phyloP scores from a whole-genome alignment of 306 rosid genomes.

The Castanopsis chinensis region DNA sequence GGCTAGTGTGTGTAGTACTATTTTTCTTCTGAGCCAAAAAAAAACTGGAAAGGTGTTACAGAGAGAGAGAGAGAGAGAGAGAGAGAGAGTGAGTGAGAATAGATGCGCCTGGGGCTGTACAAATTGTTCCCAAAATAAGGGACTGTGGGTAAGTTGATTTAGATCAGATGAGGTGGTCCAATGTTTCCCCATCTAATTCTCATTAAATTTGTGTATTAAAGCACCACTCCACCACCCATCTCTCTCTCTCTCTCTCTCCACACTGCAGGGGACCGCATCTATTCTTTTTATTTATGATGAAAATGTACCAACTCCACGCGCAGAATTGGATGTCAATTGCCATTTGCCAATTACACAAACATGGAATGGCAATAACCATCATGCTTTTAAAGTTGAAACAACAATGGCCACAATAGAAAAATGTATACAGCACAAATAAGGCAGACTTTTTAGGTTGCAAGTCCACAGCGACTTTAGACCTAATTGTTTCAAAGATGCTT shows the following conservation, averaged over 20 bases:
- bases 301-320: slow-evolving; percentile 46
- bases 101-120: slow-evolving; percentile 34
- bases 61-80: not conserved
- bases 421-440: no score
- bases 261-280: slow-evolving; percentile 40
- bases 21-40: not conserved
- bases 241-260: slow-evolving; percentile 20
- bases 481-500: no score
- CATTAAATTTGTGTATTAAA: slow-evolving; percentile 65
- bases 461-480: no score
- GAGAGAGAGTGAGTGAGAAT: slow-evolving; percentile 27
- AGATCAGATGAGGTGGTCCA: slow-evolving; percentile 84
- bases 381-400: not conserved
- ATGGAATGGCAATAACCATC: not conserved
- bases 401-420: not conserved
- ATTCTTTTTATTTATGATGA: slow-evolving; percentile 16
- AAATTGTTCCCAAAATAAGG: slow-evolving; percentile 60
- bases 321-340: not conserved
- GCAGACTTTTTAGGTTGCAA: no score
- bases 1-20: not conserved
- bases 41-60: not conserved
- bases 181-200: slow-evolving; percentile 56
- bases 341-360: not conserved
- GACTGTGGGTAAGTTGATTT: slow-evolving; percentile 31
- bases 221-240: slow-evolving; percentile 46